Base-by-base conservation (phyloP, 305 asterid species). In the Fraxinus greggii region DNA sequence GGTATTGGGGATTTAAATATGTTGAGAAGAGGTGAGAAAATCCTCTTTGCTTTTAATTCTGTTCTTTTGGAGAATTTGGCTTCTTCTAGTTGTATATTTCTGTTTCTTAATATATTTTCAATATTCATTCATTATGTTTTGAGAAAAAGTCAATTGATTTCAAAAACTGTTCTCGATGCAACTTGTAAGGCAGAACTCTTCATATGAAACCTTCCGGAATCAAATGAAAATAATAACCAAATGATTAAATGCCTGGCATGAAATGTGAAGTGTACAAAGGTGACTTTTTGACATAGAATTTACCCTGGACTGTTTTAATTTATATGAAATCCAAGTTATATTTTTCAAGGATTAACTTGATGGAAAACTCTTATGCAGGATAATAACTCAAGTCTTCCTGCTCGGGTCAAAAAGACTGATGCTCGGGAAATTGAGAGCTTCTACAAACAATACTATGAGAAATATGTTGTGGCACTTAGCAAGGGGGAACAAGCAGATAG, bases 341-440 rank as follows among this genome's bases (percentile, higher is more conserved):
- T 33, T 72, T 70, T 72, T 33, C 3, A 17, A 72, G 48, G 45
- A 32, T 72, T 32, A 72, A 72, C 51, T 78, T 42, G 77, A 26
- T 70, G 75, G 78, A 75, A 69, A 77, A 67, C 74, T 72, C 82
- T 12, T 69, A 74, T 87, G 87, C 91, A 97, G 99, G 99, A 97
- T 83, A 89, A 97, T 87, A 93, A 93, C 78, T 83, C 98, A 51
- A 93, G 98, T 86, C 97, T 93, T 88, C 90, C 94, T 67, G 82
- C 90, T 59, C 93, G 99, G 61, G 97, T 92, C 61, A 93, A 97
- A 89, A 97, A 93, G 91, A 95, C 97, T 5, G 99, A 97, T 89
- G 98, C 98, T 67, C 89, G 98, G 82, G 99, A 97, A 94, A 97
- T 97, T 28, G 97, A 92, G 92, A 95, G 98, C 92, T 97, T 91